These are phyloP conservation scores for Tetrapisispora iriomotensis DNA, from an alignment of 805 yeast genomes.

Conservation along the genomic window DNA sequence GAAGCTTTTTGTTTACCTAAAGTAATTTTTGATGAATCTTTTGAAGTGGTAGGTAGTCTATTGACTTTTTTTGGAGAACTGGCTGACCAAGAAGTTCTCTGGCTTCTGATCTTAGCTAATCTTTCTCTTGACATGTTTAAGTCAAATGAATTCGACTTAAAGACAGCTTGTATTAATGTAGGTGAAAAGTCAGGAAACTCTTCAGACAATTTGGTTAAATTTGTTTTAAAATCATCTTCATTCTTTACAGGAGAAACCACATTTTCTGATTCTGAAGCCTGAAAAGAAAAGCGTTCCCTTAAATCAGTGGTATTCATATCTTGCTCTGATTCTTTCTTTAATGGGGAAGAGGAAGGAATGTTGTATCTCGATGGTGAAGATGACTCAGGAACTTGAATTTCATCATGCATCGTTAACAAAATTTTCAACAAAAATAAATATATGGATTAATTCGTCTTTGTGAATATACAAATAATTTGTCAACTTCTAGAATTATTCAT, in stretches of 20 bases:
- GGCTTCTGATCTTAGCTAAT: slow-evolving; percentile 22
- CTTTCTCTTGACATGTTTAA: slow-evolving; percentile 28
- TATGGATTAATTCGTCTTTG: too few species aligned
- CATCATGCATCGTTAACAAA: slow-evolving; percentile 10
- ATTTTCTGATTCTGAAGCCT: background rate
- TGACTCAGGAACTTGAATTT: slow-evolving; percentile 44
- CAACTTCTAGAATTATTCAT: too few species aligned
- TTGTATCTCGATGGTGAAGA: slow-evolving; percentile 30
- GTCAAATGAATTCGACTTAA: slow-evolving; percentile 31
- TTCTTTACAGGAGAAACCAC: background rate
- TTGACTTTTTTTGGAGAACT: slow-evolving; percentile 1
- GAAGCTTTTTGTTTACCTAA: slow-evolving; percentile 30
- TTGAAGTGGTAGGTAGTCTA: slow-evolving; percentile 9
- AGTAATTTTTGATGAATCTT: slow-evolving; percentile 29
- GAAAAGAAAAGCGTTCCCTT: slow-evolving; percentile 36
- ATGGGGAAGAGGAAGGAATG: slow-evolving; percentile 23
- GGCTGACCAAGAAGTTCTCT: slow-evolving; percentile 19
- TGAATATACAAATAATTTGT: too few species aligned
- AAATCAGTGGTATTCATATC: slow-evolving; percentile 12
- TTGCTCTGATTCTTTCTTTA: slow-evolving; percentile 9
- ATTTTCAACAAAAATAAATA: slow-evolving; percentile 10
- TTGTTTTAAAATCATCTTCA: slow-evolving; percentile 14
- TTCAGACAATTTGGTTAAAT: slow-evolving; percentile 9
- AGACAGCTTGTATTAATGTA: slow-evolving; percentile 31
- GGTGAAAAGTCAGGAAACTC: slow-evolving; percentile 30